Evolutionary conservation across 257 asterid genomes (phyloP).

Genomic region (Solanum clarkiae): DNA sequence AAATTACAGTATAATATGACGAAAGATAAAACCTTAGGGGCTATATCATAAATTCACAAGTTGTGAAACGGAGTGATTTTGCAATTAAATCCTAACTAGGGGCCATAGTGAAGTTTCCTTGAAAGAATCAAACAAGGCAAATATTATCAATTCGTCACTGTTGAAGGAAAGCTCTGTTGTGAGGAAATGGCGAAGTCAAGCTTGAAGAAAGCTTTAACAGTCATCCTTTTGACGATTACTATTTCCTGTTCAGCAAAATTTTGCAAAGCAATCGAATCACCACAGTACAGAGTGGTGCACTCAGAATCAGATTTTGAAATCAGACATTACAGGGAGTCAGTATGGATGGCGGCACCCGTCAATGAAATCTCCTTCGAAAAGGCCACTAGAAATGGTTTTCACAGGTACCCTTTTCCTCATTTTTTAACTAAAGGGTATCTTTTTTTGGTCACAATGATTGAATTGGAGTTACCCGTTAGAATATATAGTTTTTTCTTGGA

Average conservation of each 20-base stretch:
- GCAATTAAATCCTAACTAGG: not conserved
- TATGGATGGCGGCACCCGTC: conserved; percentile 67
- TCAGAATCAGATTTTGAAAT: conserved; percentile 78
- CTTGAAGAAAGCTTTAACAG: not conserved
- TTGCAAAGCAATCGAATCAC: conserved; percentile 43
- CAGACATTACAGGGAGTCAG: conserved; percentile 52
- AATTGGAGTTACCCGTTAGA: not conserved
- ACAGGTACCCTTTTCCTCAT: conserved; percentile 27
- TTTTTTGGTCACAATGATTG: not conserved
- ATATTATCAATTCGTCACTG: not conserved
- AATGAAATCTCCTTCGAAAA: conserved; percentile 47
- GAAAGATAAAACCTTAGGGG: not conserved
- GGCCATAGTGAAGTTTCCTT: not conserved
- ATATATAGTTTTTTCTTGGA: not conserved
- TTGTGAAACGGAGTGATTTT: not conserved
- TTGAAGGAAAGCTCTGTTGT: not conserved
- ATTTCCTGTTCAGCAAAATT: not conserved
- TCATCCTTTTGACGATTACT: not conserved
- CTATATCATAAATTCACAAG: not conserved
- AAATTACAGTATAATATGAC: not conserved
- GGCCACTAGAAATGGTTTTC: conserved; percentile 72
- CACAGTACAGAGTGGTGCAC: conserved; percentile 56
- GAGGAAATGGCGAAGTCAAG: not conserved
- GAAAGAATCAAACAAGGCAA: not conserved
- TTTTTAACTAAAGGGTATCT: not conserved